Percentiles rank a stretch among this genome's conserved stretches.
Conservation (phyloP, 345 rosid species). For the Populus ilicifolia region DNA sequence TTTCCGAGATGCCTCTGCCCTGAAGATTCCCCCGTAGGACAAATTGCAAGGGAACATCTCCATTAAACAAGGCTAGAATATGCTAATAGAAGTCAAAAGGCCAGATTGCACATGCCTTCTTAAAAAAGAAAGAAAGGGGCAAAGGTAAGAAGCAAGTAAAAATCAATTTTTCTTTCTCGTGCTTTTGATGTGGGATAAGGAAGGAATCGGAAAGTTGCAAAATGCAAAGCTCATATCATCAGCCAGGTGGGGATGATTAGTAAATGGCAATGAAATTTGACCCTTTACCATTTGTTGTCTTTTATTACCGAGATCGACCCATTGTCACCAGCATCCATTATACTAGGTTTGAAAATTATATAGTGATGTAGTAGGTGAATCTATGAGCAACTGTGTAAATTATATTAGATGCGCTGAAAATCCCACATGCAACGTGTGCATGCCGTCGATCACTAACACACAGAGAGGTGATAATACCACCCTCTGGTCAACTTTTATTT, state of each 20-base stretch:
- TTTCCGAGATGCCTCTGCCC: neutral
- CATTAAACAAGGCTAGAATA: slow-evolving; percentile 4
- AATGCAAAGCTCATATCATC: neutral
- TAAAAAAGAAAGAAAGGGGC: neutral
- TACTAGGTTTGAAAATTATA: neutral
- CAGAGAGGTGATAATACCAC: too few species aligned
- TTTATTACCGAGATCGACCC: neutral
- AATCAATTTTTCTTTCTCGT: neutral
- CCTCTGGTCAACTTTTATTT: too few species aligned
- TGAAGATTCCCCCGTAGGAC: neutral
- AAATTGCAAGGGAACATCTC: slow-evolving; percentile 1
- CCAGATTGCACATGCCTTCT: neutral
- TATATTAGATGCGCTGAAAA: too few species aligned
- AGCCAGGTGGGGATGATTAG: neutral
- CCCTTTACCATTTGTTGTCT: neutral
- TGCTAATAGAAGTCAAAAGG: slow-evolving; percentile 10
- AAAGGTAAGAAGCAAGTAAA: neutral
- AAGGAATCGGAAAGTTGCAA: neutral
- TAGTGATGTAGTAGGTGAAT: too few species aligned
- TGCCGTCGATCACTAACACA: too few species aligned
- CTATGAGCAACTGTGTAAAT: too few species aligned
- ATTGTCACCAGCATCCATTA: neutral
- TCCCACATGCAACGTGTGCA: too few species aligned
- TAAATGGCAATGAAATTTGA: neutral
- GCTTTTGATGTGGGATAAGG: neutral